phyloP scores from a whole-genome alignment of 305 asterid species.

The Euphrasia arctica region DNA sequence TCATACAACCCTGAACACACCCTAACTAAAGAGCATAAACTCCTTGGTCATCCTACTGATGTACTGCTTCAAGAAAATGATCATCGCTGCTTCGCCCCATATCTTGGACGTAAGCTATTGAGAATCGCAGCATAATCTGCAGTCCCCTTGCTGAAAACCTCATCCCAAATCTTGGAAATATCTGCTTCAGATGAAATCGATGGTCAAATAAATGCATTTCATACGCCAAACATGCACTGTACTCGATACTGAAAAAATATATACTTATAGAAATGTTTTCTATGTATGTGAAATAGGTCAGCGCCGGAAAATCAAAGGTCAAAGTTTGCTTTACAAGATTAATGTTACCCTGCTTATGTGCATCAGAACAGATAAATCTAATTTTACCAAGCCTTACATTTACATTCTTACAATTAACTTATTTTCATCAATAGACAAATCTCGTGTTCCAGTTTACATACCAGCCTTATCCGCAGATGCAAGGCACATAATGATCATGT shows the following conservation, averaged over 20 bases:
- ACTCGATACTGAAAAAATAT: not conserved
- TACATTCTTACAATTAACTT: not conserved
- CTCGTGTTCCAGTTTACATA: constrained; percentile 31
- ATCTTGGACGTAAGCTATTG: constrained; percentile 36
- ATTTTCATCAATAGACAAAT: not conserved
- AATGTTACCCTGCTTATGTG: constrained; percentile 1
- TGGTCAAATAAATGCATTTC: constrained; percentile 18
- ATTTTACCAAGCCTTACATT: not conserved
- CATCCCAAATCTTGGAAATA: constrained; percentile 60
- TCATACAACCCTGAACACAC: too few species aligned
- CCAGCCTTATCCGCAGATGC: constrained; percentile 74
- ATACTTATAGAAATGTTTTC: not conserved
- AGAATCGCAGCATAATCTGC: constrained; percentile 42
- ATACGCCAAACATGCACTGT: not conserved
- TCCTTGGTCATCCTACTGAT: too few species aligned
- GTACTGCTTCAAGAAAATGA: constrained; percentile 10
- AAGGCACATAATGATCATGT: constrained; percentile 82
- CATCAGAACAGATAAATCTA: constrained; percentile 13
- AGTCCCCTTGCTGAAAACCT: constrained; percentile 53
- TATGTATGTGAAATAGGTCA: not conserved
- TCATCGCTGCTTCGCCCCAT: constrained; percentile 37
- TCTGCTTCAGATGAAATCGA: constrained; percentile 44
- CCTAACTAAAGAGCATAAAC: too few species aligned
- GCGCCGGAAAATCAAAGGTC: not conserved
- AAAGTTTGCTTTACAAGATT: not conserved